Evolutionary conservation across 495 filamentous ascomycete species (phyloP), one percentile per base, ranked within the genome.

Genomic region (Neurospora cerealis): DNA sequence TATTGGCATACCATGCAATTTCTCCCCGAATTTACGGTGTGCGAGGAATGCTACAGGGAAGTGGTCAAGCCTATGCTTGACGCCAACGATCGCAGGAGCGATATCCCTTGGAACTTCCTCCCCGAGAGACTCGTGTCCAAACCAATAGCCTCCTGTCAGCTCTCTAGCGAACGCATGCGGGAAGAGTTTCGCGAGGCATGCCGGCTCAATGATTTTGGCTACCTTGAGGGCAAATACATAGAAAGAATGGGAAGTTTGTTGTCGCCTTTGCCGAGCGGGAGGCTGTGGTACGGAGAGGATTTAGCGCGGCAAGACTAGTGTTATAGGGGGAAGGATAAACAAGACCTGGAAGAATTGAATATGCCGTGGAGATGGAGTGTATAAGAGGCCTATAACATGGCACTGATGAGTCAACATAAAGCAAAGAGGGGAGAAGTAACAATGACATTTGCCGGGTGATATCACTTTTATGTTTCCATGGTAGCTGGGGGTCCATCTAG

Each of bases 121-220:
- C 83, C 87, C 71, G 80, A 79, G 28, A 83, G 84, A 37, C 21
- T 28, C 5, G 82, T 86, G 71, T 79, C 79, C 5, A 80, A 80
- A 28, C 82, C 85, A 5, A 82, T 88, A 42, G 88, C 86, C 0
- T 86, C 86, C 24, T 96, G 93, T 76, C 91, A 93, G 80, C 82
- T 95, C 8, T 94, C 92, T 74, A 92, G 90, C n/a, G 81, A 86
- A 11, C 87, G 89, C n/a, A 94, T 94, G 90, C 85, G 92, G 48
- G 81, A 84, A 1, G 84, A 90, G 10, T 93, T 93, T 78, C 77
- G 79, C 21, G 84, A 87, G 24, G 90, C 91, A 3, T 87, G 90
- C 69, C 75, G 83, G 72, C 85, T 86, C 21, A 84, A 88, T 62
- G 91, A 94, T 76, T 81, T 88, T 44, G 76, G 79, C 9, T 85